Conservation (phyloP, 257 asterid genomes). For the Penstemon newberryi region DNA sequence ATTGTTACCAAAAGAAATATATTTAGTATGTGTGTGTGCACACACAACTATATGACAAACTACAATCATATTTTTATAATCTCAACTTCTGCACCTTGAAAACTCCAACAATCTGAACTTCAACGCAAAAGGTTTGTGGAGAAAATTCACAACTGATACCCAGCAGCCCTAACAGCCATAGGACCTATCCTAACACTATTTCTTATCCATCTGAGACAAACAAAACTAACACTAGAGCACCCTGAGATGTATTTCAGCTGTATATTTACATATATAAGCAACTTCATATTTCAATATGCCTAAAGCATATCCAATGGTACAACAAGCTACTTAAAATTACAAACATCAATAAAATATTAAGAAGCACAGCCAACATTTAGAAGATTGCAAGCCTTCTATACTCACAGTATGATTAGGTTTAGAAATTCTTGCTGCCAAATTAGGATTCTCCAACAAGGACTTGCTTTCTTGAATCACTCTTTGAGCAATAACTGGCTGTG, state of each 20-base stretch:
- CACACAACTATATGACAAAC: neutral
- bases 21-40: too few relatives aligned
- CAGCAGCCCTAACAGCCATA: neutral
- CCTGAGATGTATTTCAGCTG: neutral
- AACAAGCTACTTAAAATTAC: neutral
- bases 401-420: slow-evolving; percentile 48
- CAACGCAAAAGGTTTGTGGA: neutral
- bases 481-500: slow-evolving; percentile 86
- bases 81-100: neutral
- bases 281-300: neutral
- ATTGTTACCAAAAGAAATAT: neutral
- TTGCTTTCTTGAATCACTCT: slow-evolving; percentile 98
- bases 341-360: neutral
- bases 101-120: neutral
- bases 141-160: too few relatives aligned
- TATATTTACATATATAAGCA: slow-evolving; percentile 1
- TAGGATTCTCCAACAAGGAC: slow-evolving; percentile 79
- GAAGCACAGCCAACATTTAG: slow-evolving; percentile 14
- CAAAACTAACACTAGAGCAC: neutral
- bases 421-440: slow-evolving; percentile 61
- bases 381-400: slow-evolving; percentile 13
- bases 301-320: neutral
- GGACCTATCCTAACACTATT: slow-evolving; percentile 14
- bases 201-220: slow-evolving; percentile 9
- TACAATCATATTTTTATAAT: slow-evolving; percentile 5